Conservation (phyloP, 371 early-diverging fungal genomes). For the Zychaea mexicana region DNA sequence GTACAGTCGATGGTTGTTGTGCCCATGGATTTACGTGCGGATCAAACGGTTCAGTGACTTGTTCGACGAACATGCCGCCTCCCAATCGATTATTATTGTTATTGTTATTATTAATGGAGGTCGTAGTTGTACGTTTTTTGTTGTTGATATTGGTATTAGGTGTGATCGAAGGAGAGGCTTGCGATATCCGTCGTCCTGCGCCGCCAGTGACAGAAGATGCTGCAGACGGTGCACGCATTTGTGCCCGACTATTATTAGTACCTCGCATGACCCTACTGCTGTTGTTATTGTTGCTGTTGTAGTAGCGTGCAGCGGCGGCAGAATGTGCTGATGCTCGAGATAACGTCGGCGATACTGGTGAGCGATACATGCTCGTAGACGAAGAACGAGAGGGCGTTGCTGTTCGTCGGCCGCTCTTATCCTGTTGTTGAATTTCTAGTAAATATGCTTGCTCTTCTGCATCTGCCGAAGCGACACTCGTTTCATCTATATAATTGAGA, state of each 20-base stretch:
- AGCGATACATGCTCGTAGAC: slow-evolving; percentile 1
- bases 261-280: not conserved
- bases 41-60: slow-evolving; percentile 24
- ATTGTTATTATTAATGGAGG: not conserved
- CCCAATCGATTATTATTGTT: slow-evolving; percentile 2
- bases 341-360: not conserved
- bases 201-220: slow-evolving; percentile 27
- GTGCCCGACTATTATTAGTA: slow-evolving; percentile 4
- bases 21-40: slow-evolving; percentile 41
- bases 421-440: slow-evolving; percentile 18
- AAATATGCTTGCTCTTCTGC: slow-evolving; percentile 32
- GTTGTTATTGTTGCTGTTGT: not conserved
- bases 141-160: not conserved
- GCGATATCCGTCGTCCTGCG: not conserved
- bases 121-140: not conserved
- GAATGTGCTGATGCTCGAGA: slow-evolving; percentile 4
- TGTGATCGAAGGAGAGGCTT: slow-evolving; percentile 16
- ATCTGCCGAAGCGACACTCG: slow-evolving; percentile 25
- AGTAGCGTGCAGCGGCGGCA: not conserved
- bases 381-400: slow-evolving; percentile 6
- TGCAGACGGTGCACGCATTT: slow-evolving; percentile 20
- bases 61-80: slow-evolving; percentile 17
- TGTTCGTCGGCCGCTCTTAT: not conserved
- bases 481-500: not conserved
- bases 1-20: slow-evolving; percentile 19